A percentile compares a stretch with the other conserved stretches of the same genome.
These are phyloP conservation scores for Colletotrichum australisinense DNA, from an alignment of 2,329 filamentous ascomycete species.

Conservation along the genomic window DNA sequence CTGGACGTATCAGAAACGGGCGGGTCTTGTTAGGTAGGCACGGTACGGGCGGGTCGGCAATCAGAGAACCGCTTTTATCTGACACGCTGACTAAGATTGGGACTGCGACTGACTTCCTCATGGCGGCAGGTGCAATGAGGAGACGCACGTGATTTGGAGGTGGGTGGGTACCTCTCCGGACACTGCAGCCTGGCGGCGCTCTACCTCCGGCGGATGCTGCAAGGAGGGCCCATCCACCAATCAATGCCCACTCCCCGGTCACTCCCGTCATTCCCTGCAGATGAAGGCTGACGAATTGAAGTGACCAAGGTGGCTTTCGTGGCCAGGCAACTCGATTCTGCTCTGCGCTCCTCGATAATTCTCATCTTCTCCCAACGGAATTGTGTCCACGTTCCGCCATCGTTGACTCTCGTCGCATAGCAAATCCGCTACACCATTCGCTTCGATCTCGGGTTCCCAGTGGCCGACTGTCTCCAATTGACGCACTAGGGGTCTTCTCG, in stretches of 20 bases:
- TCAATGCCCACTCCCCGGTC: conserved; percentile 26
- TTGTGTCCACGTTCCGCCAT: neutral
- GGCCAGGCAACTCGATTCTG: neutral
- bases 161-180: neutral
- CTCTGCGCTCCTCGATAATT: neutral
- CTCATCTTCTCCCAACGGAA: neutral
- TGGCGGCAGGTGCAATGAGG: too few relatives aligned
- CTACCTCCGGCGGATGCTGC: neutral
- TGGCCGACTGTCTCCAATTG: conserved; percentile 5
- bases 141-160: neutral
- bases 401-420: neutral
- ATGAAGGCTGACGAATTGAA: conserved; percentile 27
- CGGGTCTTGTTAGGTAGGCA: too few relatives aligned
- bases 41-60: neutral
- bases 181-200: conserved; percentile 5
- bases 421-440: neutral
- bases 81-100: neutral
- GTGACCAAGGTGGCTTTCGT: conserved; percentile 22
- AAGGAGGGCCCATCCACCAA: conserved; percentile 28
- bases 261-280: conserved; percentile 30
- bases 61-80: neutral
- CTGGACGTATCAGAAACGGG: neutral
- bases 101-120: neutral
- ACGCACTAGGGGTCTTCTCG: conserved; percentile 4
- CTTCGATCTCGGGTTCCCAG: neutral